Base-by-base conservation (phyloP, 2,329 filamentous ascomycete genomes). In the Escovopsis sp. region DNA sequence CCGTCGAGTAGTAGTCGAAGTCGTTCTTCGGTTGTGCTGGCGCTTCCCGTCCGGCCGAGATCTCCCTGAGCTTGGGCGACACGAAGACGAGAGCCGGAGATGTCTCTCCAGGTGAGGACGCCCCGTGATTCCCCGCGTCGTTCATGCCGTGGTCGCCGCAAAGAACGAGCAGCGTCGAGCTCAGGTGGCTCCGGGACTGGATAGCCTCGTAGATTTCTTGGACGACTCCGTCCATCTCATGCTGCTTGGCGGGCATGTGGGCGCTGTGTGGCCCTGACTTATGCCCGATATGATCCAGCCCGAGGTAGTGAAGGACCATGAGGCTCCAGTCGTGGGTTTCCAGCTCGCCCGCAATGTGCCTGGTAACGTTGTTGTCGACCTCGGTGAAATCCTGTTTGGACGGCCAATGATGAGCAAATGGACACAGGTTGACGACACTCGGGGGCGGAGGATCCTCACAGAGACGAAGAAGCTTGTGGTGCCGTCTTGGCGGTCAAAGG, bases 71-170 rank as follows among this genome's bases (percentile, higher is more conserved):
- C 49, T 85, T 90, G 0, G 88, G 86, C 3, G 86, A 90, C 43
- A 93, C 72, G 54, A 98, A 96, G 15, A 94, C 71, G 9, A 98
- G 62, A 13, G 90, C 90, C 0, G 90, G 80, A 1, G 88, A 94
- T 2, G 90, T 96, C 61, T 98, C 90, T 30, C 90, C 88, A 2
- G 85, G 73, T 0, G 87, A 87, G 9, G 88, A 94, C 27, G 88
- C 90, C 21, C 90, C 90, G 53, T 98, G 90, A 46, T 96, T 96
- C 3, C 90, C 90, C 15, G 84, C 90, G 47, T 96, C 88, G 47
- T 96, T 98, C 90, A 98, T 98, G n/a, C 90, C 90, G 52, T 98
- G 90, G 48, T 98, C 92, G 37, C 90, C 90, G 38, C 79, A 85
- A 6, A 98, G 60, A 3, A 98, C 76, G 31, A 98, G 69, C 2